Percentiles rank a stretch among this genome's conserved stretches.
Evolutionary conservation across 2,329 filamentous ascomycete species (phyloP).

Genomic region (Verticillium alfalfae): DNA sequence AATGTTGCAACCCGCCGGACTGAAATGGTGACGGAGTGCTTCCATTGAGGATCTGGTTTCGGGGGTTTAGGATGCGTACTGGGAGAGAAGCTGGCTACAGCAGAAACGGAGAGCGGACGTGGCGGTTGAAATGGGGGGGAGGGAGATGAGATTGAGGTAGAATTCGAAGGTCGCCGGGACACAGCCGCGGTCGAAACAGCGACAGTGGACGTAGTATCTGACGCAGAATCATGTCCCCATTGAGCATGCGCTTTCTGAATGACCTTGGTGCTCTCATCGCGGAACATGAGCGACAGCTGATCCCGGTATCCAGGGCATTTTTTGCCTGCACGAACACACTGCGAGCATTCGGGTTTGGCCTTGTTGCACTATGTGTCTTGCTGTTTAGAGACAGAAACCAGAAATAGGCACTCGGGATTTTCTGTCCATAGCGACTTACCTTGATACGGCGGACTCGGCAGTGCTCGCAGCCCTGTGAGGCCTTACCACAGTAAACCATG

Average conservation of each 20-base stretch:
- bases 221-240: conserved; percentile 27
- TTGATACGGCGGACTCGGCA: conserved; percentile 51
- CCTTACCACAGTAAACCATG: conserved; percentile 55
- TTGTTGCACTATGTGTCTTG: conserved; percentile 49
- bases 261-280: conserved; percentile 60
- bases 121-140: neutral
- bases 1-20: neutral
- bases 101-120: neutral
- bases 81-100: neutral
- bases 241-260: conserved; percentile 52
- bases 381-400: neutral
- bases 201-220: neutral
- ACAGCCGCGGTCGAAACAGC: neutral
- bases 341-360: conserved; percentile 53
- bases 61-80: neutral
- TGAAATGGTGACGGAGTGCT: neutral
- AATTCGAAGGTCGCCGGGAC: neutral
- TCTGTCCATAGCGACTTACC: conserved; percentile 26
- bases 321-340: conserved; percentile 55
- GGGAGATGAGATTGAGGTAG: neutral
- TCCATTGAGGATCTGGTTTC: neutral
- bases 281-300: conserved; percentile 59
- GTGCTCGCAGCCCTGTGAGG: conserved; percentile 48
- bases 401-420: neutral
- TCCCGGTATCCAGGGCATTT: conserved; percentile 60